These are phyloP conservation scores for Metarhizium brunneum DNA, from an alignment of 2,329 filamentous ascomycete genomes.

Conservation along the genomic window DNA sequence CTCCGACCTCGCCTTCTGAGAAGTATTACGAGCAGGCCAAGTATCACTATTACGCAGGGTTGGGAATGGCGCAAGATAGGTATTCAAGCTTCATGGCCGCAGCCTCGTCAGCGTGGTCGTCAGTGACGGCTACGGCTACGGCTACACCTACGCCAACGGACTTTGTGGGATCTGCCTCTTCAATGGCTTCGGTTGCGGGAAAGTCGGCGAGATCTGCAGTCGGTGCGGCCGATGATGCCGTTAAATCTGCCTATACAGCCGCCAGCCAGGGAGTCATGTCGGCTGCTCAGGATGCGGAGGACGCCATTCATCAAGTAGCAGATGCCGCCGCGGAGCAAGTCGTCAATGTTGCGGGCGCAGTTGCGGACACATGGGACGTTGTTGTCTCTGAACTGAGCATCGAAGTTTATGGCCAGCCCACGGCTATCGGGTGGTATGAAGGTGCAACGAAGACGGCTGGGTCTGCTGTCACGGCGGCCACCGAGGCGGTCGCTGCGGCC, in stretches of 20 bases:
- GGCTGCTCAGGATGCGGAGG: conserved; percentile 27
- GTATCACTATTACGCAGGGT: conserved; percentile 64
- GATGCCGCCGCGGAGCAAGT: conserved; percentile 36
- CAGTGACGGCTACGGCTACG: conserved; percentile 48
- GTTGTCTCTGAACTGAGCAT: conserved; percentile 54
- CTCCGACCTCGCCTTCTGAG: conserved; percentile 37
- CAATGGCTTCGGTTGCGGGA: conserved; percentile 38
- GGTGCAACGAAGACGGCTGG: conserved; percentile 37
- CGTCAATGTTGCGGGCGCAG: conserved; percentile 25
- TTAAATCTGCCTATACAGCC: conserved; percentile 39
- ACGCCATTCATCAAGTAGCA: conserved; percentile 28
- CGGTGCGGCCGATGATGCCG: conserved; percentile 38
- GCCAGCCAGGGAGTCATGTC: conserved; percentile 33
- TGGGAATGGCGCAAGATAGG: conserved; percentile 69
- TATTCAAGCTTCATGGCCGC: conserved; percentile 68
- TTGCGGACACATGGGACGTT: conserved; percentile 30
- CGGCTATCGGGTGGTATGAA: conserved; percentile 46
- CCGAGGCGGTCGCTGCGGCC: conserved; percentile 38
- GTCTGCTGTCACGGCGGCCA: conserved; percentile 52
- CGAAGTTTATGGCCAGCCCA: conserved; percentile 61
- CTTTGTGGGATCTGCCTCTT: conserved; percentile 36
- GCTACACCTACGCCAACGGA: conserved; percentile 49
- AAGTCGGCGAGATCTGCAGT: conserved; percentile 36
- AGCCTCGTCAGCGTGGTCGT: conserved; percentile 60
- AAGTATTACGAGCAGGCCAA: conserved; percentile 54